A percentile compares a stretch with the other conserved stretches of the same genome.
Conservation (phyloP, 768 basidiomycete species). For the Rhizopogon rudus region DNA sequence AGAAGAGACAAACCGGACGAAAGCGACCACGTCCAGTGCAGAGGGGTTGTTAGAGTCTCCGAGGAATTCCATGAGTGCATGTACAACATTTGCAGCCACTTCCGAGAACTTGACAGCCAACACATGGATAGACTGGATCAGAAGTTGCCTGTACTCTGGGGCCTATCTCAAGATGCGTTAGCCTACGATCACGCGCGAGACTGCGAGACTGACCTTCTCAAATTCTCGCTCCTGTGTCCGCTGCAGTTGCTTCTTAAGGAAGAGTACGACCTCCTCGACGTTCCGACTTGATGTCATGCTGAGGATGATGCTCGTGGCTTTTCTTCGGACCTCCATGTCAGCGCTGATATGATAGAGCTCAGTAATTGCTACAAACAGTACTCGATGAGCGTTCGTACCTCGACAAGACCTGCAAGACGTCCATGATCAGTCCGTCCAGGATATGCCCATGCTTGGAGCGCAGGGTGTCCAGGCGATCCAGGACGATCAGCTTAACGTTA, state of each 20-base stretch:
- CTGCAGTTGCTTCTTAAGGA: slow-evolving; percentile 97
- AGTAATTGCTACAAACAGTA: background rate
- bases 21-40: slow-evolving; percentile 91
- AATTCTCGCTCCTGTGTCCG: slow-evolving; percentile 88
- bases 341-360: slow-evolving; percentile 43
- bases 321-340: slow-evolving; percentile 94
- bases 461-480: slow-evolving; percentile 83
- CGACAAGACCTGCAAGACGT: slow-evolving; percentile 85
- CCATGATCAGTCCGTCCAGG: slow-evolving; percentile 90
- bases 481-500: slow-evolving; percentile 96
- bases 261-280: slow-evolving; percentile 92
- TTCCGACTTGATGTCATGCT: slow-evolving; percentile 93
- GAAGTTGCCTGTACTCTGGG: slow-evolving; percentile 89
- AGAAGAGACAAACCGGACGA: slow-evolving; percentile 49
- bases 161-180: slow-evolving; percentile 42
- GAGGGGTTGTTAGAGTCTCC: slow-evolving; percentile 94
- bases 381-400: slow-evolving; percentile 39
- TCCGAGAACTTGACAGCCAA: slow-evolving; percentile 97
- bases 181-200: background rate
- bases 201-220: slow-evolving; percentile 63
- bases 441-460: slow-evolving; percentile 84
- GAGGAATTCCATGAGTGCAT: slow-evolving; percentile 91
- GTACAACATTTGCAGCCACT: slow-evolving; percentile 92
- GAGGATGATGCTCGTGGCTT: slow-evolving; percentile 84
- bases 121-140: slow-evolving; percentile 96